Conservation (phyloP, 805 yeast species). For the Ogataea thermomethanolica region DNA sequence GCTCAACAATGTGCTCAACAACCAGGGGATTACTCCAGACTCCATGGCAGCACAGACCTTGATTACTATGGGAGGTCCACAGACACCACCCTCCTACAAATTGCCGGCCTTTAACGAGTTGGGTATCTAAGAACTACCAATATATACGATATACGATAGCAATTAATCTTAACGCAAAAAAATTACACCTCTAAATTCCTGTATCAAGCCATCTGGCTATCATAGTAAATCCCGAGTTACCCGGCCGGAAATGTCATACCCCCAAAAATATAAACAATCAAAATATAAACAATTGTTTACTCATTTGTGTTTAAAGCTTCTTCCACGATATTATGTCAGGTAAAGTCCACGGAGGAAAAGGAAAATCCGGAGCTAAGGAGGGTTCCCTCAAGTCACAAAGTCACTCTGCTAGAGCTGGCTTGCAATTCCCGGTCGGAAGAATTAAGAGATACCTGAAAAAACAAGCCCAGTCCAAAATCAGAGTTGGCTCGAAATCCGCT, state of each 20-base stretch:
- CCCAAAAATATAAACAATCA: slow-evolving; percentile 10
- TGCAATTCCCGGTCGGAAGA: slow-evolving; percentile 98
- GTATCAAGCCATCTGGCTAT: no score
- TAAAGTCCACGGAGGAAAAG: slow-evolving; percentile 86
- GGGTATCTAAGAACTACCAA: slow-evolving; percentile 13
- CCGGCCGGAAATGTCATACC: slow-evolving; percentile 5
- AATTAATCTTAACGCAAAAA: neutral
- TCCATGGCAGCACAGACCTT: slow-evolving; percentile 9
- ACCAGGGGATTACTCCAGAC: slow-evolving; percentile 6
- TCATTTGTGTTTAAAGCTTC: slow-evolving; percentile 7
- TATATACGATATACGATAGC: slow-evolving; percentile 5
- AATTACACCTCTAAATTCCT: no score
- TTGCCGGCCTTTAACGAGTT: slow-evolving; percentile 27
- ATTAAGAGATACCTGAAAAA: slow-evolving; percentile 92
- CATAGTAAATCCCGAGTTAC: neutral
- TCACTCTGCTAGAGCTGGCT: slow-evolving; percentile 91
- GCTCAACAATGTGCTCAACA: slow-evolving; percentile 20
- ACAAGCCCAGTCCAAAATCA: slow-evolving; percentile 71
- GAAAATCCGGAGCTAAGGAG: slow-evolving; percentile 83
- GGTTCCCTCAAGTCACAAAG: slow-evolving; percentile 59
- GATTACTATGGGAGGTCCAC: slow-evolving; percentile 3
- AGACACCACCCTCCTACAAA: slow-evolving; percentile 7
- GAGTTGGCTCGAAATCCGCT: slow-evolving; percentile 79
- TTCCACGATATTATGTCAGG: slow-evolving; percentile 67
- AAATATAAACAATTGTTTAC: slow-evolving; percentile 10